Conservation (phyloP, 108 stramenopile genomes). For the Seminavis robusta region DNA sequence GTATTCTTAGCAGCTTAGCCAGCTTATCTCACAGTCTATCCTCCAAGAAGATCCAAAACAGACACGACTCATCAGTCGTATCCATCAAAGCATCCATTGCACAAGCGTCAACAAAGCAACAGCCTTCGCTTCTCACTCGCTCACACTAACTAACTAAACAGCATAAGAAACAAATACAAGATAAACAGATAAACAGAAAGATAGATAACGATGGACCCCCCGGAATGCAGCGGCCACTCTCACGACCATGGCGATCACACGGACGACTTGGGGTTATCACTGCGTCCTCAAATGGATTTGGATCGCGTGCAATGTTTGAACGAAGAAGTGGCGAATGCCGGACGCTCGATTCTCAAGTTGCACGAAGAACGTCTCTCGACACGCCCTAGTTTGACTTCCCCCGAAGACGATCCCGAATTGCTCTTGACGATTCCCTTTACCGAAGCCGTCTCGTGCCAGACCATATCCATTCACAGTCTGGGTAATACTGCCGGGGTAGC, state of each 20-base stretch:
- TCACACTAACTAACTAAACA: too few relatives aligned
- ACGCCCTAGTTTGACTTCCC: constrained; percentile 52
- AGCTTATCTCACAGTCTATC: too few relatives aligned
- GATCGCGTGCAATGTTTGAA: constrained; percentile 66
- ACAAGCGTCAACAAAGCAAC: too few relatives aligned
- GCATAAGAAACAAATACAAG: too few relatives aligned
- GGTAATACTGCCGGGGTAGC: constrained; percentile 12
- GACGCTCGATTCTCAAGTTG: constrained; percentile 60
- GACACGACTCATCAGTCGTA: too few relatives aligned
- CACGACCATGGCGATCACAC: constrained; percentile 79
- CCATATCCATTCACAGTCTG: constrained; percentile 41
- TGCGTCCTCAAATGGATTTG: constrained; percentile 69
- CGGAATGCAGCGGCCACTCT: constrained; percentile 70
- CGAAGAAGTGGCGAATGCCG: constrained; percentile 54
- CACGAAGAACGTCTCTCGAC: constrained; percentile 68
- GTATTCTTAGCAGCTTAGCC: too few relatives aligned
- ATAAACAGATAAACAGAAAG: too few relatives aligned
- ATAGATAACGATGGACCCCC: constrained; percentile 33
- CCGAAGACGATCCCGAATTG: constrained; percentile 81
- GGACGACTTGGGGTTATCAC: constrained; percentile 63
- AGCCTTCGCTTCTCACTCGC: too few relatives aligned
- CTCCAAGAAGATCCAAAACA: too few relatives aligned
- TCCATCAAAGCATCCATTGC: too few relatives aligned
- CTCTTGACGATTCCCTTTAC: constrained; percentile 72
- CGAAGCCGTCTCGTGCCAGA: constrained; percentile 68